A percentile compares a stretch with the other conserved stretches of the same genome.
phyloP scores from a whole-genome alignment of 805 yeast species.

The Vanderwaltozyma tropicalis region DNA sequence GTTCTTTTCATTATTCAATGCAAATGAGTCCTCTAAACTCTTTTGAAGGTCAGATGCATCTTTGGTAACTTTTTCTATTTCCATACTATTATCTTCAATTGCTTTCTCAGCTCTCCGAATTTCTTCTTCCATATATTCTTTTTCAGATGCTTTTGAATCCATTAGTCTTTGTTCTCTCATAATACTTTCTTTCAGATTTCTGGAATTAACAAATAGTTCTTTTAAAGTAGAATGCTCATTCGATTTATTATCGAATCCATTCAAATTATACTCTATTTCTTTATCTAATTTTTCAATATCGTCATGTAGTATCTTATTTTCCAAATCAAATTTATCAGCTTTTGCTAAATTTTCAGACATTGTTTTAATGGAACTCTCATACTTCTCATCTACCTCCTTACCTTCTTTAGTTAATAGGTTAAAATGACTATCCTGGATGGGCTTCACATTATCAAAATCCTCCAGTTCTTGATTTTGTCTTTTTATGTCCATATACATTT shows the following conservation, averaged over 20 bases:
- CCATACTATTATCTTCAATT: conserved; percentile 33
- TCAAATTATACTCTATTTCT: conserved; percentile 22
- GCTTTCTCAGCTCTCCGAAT: conserved; percentile 43
- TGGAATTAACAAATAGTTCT: conserved; percentile 23
- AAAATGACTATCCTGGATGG: conserved; percentile 34
- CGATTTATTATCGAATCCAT: conserved; percentile 7
- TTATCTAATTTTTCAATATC: conserved; percentile 21
- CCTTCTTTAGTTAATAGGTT: conserved; percentile 36
- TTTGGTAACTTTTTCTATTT: conserved; percentile 14
- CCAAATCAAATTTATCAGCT: conserved; percentile 25
- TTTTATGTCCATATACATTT: conserved; percentile 34
- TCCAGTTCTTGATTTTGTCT: conserved; percentile 39
- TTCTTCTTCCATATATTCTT: conserved; percentile 53
- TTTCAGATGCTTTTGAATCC: conserved; percentile 45
- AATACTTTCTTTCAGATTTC: conserved; percentile 38
- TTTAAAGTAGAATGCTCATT: conserved; percentile 6
- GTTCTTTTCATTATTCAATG: conserved; percentile 2
- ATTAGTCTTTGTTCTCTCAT: conserved; percentile 34
- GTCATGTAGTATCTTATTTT: conserved; percentile 18
- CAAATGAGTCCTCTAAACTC: conserved; percentile 8
- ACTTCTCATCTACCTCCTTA: conserved; percentile 37
- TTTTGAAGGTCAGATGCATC: conserved; percentile 9
- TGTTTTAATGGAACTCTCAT: conserved; percentile 29
- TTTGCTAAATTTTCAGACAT: conserved; percentile 16
- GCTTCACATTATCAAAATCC: conserved; percentile 33